Percentiles rank a stretch among this genome's conserved stretches.
Conservation (phyloP, 164 flowering plant species). For the Vitis labrusca region DNA sequence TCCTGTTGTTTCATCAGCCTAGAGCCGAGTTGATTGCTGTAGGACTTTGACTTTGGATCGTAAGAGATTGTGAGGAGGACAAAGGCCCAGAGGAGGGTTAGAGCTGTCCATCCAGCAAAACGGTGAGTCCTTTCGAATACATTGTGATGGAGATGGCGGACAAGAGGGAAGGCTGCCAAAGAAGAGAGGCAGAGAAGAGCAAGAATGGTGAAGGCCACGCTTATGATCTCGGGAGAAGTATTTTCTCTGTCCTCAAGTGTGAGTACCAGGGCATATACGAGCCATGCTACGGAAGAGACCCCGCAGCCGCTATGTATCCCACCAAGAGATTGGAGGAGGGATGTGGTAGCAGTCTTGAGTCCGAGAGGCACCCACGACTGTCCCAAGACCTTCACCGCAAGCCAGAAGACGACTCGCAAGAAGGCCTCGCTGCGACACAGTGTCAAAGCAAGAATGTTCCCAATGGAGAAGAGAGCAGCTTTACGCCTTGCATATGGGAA, state of each 20-base stretch:
- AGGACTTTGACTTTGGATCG: constrained; percentile 40
- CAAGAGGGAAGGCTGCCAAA: constrained; percentile 52
- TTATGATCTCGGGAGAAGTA: constrained; percentile 32
- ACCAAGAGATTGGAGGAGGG: constrained; percentile 43
- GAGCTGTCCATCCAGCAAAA: constrained; percentile 39
- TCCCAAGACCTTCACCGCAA: constrained; percentile 39
- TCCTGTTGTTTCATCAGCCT: constrained; percentile 41
- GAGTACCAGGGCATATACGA: constrained; percentile 38
- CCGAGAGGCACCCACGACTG: constrained; percentile 39
- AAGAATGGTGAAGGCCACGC: constrained; percentile 37
- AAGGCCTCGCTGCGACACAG: constrained; percentile 49
- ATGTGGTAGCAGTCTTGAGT: constrained; percentile 34
- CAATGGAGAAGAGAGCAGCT: constrained; percentile 40
- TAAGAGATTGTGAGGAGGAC: constrained; percentile 28
- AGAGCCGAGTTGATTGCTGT: constrained; percentile 23
- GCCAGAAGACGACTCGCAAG: constrained; percentile 41
- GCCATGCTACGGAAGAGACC: constrained; percentile 49
- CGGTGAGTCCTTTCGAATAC: constrained; percentile 53
- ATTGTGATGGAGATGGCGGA: constrained; percentile 52
- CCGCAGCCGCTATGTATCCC: constrained; percentile 57
- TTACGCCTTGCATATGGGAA: constrained; percentile 34
- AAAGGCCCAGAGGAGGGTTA: too few relatives aligned
- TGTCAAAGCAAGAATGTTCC: constrained; percentile 38
- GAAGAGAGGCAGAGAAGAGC: constrained; percentile 34
- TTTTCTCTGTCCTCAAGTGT: constrained; percentile 30